Conservation (phyloP, 768 basidiomycete genomes). For the Artomyces pyxidatus region DNA sequence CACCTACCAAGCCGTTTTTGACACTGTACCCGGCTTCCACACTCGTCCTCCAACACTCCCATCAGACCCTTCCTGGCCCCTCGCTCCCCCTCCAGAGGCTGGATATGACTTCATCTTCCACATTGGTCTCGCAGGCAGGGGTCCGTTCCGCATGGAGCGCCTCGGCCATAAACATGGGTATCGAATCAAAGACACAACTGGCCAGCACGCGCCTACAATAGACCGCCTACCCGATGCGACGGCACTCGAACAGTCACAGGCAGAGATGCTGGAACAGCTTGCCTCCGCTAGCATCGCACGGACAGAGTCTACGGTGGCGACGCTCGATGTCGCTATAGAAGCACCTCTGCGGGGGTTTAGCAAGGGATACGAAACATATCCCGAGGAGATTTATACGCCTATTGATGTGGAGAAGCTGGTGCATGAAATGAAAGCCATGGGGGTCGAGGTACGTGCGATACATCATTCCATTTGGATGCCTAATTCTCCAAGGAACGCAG, state of each 20-base stretch:
- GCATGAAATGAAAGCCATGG: constrained; percentile 39
- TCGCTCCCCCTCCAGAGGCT: constrained; percentile 33
- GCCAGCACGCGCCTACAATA: constrained; percentile 41
- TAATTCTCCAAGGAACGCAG: constrained; percentile 23
- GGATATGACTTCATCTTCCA: constrained; percentile 71
- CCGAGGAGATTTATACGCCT: constrained; percentile 44
- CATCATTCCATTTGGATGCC: background rate
- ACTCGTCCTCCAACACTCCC: constrained; percentile 44
- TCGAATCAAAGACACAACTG: constrained; percentile 58
- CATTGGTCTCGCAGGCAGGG: constrained; percentile 62
- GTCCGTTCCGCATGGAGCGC: constrained; percentile 58
- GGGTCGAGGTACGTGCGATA: constrained; percentile 34
- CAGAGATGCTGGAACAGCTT: constrained; percentile 33
- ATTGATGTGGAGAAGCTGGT: constrained; percentile 49
- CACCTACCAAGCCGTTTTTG: constrained; percentile 48
- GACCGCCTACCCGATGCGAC: constrained; percentile 22
- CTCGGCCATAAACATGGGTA: constrained; percentile 62
- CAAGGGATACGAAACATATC: constrained; percentile 39
- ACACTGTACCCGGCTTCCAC: constrained; percentile 50
- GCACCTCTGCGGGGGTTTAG: constrained; percentile 19
- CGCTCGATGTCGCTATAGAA: constrained; percentile 8
- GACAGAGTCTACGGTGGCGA: background rate
- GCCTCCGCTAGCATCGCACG: constrained; percentile 4
- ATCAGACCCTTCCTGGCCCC: constrained; percentile 25
- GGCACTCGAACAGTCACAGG: constrained; percentile 20